Base-by-base conservation (phyloP, 768 basidiomycete genomes). In the Piloderma croceum region DNA sequence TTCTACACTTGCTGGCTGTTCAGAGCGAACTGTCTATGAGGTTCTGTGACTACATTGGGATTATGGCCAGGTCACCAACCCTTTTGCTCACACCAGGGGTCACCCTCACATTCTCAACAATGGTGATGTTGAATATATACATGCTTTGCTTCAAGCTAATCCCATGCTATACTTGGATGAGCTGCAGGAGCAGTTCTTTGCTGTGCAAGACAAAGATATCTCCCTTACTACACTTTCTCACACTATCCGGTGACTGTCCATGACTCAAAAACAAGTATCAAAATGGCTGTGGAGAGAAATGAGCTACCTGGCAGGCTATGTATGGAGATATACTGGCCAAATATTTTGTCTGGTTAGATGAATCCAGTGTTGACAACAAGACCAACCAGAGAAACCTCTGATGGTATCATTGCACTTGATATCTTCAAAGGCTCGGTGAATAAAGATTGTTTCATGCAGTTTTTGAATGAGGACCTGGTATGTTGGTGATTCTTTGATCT, bases 131-230 rank as follows among this genome's bases (percentile, higher is more conserved):
- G 35, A 43, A 17, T 62, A 50, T 34, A 36, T 63, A 15, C 13
- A 29, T 0, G 31, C 50, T 21, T 36, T 58, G 4, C 18, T 61
- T 3, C 39, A 51, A 31, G 59, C 50, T 3, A 53, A 54, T 23
- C 56, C 57, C 4, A 36, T 38, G 3, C 27, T 63, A 1, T 67
- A 62, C 36, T 52, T 64, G 6, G 64, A 64, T 41, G 61, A 65
- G 43, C 35, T 65, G 6, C 59, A 63, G 45, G 41, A 50, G 12
- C 31, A 45, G n/a, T 51, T 65, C 17, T 21, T 21, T 12, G 45
- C 39, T 21, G 22, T 22, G 11, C 52, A 50, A 2, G 48, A 39
- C 7, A 38, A 56, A n/a, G 35, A 57, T 38, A 48, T 60, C 18
- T 63, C 64, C 7, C 40, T 63, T 34, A 19, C 65, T 13, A 63